Evolutionary conservation across 2,329 filamentous ascomycete species (phyloP).

Genomic region (Helotiales sp.): DNA sequence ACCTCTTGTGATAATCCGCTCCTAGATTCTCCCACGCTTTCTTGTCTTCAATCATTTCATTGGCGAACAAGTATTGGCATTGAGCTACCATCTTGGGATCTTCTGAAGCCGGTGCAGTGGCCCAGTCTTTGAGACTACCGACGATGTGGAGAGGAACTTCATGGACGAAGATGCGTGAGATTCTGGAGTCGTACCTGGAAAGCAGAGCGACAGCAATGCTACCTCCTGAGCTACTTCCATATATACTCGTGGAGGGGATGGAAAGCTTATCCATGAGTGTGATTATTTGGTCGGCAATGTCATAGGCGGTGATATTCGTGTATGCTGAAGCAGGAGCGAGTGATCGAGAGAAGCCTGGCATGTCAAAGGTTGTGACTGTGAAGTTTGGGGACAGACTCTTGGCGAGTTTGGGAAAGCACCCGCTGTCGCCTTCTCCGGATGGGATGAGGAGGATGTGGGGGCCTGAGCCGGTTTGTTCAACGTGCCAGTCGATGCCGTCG

Average conservation of each 20-base stretch:
- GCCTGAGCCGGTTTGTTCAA: slow-evolving; percentile 14
- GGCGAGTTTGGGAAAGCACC: slow-evolving; percentile 12
- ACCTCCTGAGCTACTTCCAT: slow-evolving; percentile 20
- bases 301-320: slow-evolving; percentile 3
- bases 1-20: not conserved
- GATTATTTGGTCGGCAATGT: slow-evolving; percentile 17
- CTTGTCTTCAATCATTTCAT: not conserved
- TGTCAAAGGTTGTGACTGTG: slow-evolving; percentile 23
- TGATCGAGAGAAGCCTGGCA: slow-evolving; percentile 21
- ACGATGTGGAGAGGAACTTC: not conserved
- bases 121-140: no score
- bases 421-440: slow-evolving; percentile 22
- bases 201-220: slow-evolving; percentile 11
- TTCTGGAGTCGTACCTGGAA: slow-evolving; percentile 5
- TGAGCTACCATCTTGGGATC: not conserved
- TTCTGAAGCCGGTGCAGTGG: no score
- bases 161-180: not conserved
- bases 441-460: slow-evolving; percentile 21
- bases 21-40: not conserved
- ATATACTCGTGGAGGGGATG: slow-evolving; percentile 11
- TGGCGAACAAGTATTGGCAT: not conserved
- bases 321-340: slow-evolving; percentile 1
- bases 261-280: slow-evolving; percentile 17
- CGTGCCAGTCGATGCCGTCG: slow-evolving; percentile 21
- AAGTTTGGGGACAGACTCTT: slow-evolving; percentile 12